phyloP scores from a whole-genome alignment of 2,329 filamentous ascomycete species.

The Botrytis sinoallii region DNA sequence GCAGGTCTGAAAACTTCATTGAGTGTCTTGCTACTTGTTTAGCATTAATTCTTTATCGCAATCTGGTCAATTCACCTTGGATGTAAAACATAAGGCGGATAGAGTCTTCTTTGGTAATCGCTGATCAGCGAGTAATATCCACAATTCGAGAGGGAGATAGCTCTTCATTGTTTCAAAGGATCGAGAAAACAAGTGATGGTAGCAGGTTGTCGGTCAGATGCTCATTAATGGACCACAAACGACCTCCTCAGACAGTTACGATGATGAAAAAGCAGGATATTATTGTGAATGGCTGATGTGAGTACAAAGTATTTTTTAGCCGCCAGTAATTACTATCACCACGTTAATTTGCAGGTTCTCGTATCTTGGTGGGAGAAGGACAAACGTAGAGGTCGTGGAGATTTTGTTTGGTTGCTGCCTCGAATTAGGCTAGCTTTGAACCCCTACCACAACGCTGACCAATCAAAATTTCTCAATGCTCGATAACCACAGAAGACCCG shows the following conservation, averaged over 20 bases:
- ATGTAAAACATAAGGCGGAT: background rate
- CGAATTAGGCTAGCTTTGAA: background rate
- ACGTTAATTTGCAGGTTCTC: background rate
- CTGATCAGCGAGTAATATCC: background rate
- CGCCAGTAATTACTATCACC: background rate
- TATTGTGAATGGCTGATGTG: background rate
- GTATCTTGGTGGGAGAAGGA: background rate
- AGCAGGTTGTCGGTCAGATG: background rate
- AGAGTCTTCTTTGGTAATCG: background rate
- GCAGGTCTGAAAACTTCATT: conserved; percentile 3
- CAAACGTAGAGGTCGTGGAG: background rate
- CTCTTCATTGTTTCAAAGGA: background rate
- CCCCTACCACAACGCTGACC: background rate
- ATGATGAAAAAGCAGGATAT: background rate
- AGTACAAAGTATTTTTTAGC: background rate
- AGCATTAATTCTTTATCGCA: background rate
- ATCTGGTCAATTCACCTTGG: background rate
- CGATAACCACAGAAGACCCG: background rate
- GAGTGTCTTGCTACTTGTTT: conserved; percentile 9
- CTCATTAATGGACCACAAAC: background rate
- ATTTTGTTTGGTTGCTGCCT: background rate
- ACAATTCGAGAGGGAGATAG: background rate
- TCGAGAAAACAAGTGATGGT: background rate
- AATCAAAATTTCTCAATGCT: background rate
- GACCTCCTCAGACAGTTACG: background rate